Evolutionary conservation across 371 early-diverging fungal genomes (phyloP), one percentile per base, ranked within the genome.

Genomic region (Mucor mucedo): DNA sequence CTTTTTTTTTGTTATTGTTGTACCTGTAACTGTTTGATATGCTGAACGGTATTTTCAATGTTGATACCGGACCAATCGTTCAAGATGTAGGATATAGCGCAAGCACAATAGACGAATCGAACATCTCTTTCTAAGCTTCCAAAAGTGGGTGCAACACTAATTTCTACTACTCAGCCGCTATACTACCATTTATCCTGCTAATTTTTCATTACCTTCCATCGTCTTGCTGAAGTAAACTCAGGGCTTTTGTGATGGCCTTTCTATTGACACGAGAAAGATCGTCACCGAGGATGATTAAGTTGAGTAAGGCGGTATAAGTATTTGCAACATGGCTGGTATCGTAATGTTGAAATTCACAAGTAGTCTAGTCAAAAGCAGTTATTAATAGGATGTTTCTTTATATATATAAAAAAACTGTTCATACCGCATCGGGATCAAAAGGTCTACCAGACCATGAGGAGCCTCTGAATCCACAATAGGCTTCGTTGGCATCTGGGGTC

Each of bases 21-120:
- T 73, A 84, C 89, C 76, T 90, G 89, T 60, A 90, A 82, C n/a
- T 67, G 62, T 29, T 68, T 69, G 38, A 97, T 93, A 73, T 85
- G 95, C 8, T 73, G 60, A 1, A 91, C 65, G 0, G 89, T 87
- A 2, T 70, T 66, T 11, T 86, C 83, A 5, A 72, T 66, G 69
- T 96, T 82, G 13, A 97, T 75, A 8, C 93, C 94, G 53, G 86
- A 73, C 91, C 94, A 97, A 77, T 97, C 97, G 70, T 91, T 89
- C 38, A 98, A 72, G 4, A 96, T 84, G 60, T 84, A 87, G 2
- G 89, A 89, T 4, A 96, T 83, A 0, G 88, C 91, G 57, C 91
- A 91, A 0, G 99, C 98, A 70, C 95, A 93, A 78, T 84, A 98
- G 9, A 94, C 70, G 70, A 97, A 97, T 10, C 99, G 87, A 77